These are phyloP conservation scores for Alternaria hordeiaustralica DNA, from an alignment of 2,329 filamentous ascomycete genomes.

Conservation along the genomic window DNA sequence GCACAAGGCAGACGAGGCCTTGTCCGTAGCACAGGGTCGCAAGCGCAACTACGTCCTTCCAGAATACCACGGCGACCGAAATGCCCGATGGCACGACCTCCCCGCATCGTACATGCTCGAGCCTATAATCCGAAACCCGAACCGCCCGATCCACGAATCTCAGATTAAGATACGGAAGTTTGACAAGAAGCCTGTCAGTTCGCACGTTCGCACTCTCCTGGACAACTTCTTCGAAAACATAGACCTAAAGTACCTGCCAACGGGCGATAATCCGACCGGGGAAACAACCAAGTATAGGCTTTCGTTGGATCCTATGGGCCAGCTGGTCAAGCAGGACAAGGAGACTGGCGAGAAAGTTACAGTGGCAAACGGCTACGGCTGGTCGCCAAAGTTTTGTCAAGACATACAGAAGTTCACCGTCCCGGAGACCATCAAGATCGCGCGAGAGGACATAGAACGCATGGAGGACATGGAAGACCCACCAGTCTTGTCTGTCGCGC, in stretches of 20 bases:
- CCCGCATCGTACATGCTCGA: conserved; percentile 83
- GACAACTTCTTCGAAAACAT: conserved; percentile 70
- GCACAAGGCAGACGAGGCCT: conserved; percentile 59
- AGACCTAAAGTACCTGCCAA: conserved; percentile 56
- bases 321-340: conserved; percentile 69
- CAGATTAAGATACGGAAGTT: conserved; percentile 69
- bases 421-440: conserved; percentile 29
- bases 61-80: conserved; percentile 75
- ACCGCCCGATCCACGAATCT: conserved; percentile 73
- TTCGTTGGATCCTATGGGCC: conserved; percentile 73
- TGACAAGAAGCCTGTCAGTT: conserved; percentile 69
- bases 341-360: conserved; percentile 68
- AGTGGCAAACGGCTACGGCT: conserved; percentile 84
- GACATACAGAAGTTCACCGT: conserved; percentile 69
- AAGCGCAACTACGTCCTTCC: conserved; percentile 73
- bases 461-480: conserved; percentile 18
- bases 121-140: conserved; percentile 77
- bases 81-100: conserved; percentile 79
- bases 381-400: conserved; percentile 80
- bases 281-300: conserved; percentile 54
- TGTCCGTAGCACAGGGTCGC: conserved; percentile 52
- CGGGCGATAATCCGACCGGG: conserved; percentile 47
- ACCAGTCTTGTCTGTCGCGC: conserved; percentile 7
- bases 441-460: conserved; percentile 26
- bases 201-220: conserved; percentile 74